phyloP scores from a whole-genome alignment of 768 basidiomycete genomes.

The Lactarius trivialis region DNA sequence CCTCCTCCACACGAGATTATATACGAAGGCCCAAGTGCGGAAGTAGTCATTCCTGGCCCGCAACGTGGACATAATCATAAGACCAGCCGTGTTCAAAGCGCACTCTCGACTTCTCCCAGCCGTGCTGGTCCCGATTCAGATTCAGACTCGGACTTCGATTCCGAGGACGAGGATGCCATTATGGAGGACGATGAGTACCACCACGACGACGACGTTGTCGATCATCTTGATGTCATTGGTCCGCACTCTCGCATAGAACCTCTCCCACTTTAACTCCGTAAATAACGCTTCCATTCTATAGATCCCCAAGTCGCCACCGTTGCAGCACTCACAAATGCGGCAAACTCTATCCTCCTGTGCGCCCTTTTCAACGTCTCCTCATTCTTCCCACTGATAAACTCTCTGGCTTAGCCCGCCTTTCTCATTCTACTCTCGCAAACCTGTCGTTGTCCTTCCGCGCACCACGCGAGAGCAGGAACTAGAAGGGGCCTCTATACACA shows the following conservation, averaged over 20 bases:
- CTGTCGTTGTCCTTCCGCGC: conserved; percentile 52
- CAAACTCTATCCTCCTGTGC: conserved; percentile 71
- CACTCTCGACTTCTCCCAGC: conserved; percentile 34
- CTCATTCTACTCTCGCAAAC: conserved; percentile 62
- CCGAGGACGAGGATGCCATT: conserved; percentile 13
- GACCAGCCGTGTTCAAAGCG: conserved; percentile 40
- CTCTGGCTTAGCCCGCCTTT: conserved; percentile 50
- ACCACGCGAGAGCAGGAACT: conserved; percentile 21
- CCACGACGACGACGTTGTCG: conserved; percentile 76
- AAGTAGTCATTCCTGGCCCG: conserved; percentile 32
- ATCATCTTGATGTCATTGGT: conserved; percentile 80
- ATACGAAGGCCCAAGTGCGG: conserved; percentile 4
- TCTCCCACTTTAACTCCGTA: conserved; percentile 3
- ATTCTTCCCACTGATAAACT: not conserved
- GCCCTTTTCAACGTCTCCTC: conserved; percentile 6
- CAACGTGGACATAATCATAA: conserved; percentile 27
- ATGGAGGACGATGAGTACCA: conserved; percentile 30
- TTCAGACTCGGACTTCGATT: conserved; percentile 14
- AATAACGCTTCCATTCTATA: conserved; percentile 26
- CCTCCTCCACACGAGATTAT: not conserved
- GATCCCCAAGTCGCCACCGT: conserved; percentile 73
- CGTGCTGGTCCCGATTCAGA: conserved; percentile 13
- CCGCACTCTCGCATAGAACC: conserved; percentile 18
- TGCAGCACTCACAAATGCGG: conserved; percentile 69
- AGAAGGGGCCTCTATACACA: conserved; percentile 32